Base-by-base conservation (phyloP, 1,139 yeast species). In the Schwanniomyces etchellsii region DNA sequence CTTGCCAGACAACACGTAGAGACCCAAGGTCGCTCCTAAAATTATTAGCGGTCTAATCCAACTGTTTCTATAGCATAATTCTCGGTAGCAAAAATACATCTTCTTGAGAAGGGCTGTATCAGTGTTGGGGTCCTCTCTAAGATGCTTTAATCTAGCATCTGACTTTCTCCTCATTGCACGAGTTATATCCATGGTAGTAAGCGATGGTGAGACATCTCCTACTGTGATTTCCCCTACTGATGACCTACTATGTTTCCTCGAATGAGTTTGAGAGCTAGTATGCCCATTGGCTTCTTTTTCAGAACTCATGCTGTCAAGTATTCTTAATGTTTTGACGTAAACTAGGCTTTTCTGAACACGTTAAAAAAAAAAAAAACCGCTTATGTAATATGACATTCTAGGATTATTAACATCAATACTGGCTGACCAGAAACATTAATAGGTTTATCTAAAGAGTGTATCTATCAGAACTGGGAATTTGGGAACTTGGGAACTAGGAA, bases 31-130 rank as follows among this genome's bases (percentile, higher is more conserved):
- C 2, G 52, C 31, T 0, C 53, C 25, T 37, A 80, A 47, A 6
- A 75, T 55, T 3, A 81, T 24, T 30, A 80, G 53, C 1, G 96
- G 95, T 12, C 73, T 60, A 26, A 85, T 52, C 96, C 96, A 89
- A 7, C 94, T 75, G 48, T 84, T 82, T 38, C 86, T 69, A 48
- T 73, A 77, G 34, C 74, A 55, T 43, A 82, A 58, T 44, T 84
- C 91, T 25, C 71, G 67, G 40, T 71, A 73, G 0, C 75, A 71
- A 12, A 75, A 50, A 61, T 73, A 62, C 28, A 79, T 52, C 45
- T 79, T 79, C 15, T 54, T 52, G 28, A 65, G 44, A 14, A 73
- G 55, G n/a, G 69, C 77, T 4, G 46, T 37, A 37, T 66, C 77
- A 9, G 63, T 49, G 11, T 47, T 45, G 7, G 51, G 48, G 33